phyloP scores from a whole-genome alignment of 306 rosid genomes.

The Dryas octopetala region DNA sequence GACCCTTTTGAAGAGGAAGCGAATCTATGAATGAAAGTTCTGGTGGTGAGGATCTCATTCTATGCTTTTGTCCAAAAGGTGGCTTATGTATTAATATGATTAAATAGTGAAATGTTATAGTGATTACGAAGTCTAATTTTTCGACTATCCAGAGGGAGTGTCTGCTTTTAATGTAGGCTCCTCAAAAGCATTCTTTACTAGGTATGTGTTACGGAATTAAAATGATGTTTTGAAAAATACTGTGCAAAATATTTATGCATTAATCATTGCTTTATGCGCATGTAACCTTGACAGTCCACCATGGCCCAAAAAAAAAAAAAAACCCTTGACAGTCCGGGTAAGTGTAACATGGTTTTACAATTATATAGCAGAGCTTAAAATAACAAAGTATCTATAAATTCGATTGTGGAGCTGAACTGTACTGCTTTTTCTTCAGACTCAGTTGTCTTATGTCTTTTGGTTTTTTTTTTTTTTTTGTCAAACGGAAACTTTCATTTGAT shows the following conservation, averaged over 20 bases:
- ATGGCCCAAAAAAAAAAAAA: too few species aligned
- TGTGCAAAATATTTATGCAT: not conserved
- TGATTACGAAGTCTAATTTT: not conserved
- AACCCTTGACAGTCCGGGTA: not conserved
- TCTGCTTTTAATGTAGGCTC: not conserved
- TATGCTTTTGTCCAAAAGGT: conserved; percentile 24
- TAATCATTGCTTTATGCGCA: not conserved
- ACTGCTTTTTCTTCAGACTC: not conserved
- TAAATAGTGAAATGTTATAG: not conserved
- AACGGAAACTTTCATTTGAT: too few species aligned
- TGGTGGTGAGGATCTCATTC: not conserved
- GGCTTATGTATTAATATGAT: not conserved
- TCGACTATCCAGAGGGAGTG: not conserved
- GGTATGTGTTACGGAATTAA: not conserved
- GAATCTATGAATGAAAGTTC: conserved; percentile 69
- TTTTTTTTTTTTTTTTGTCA: too few species aligned
- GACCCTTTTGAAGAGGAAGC: conserved; percentile 81
- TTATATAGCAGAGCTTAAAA: not conserved
- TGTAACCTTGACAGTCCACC: not conserved
- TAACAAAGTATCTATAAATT: not conserved
- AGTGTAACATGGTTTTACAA: not conserved
- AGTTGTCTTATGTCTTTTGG: not conserved
- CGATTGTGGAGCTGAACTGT: not conserved
- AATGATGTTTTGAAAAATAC: not conserved
- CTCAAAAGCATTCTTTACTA: not conserved